Conservation (phyloP, 2,329 filamentous ascomycete genomes). For the Emmonsiellopsis sp. region DNA sequence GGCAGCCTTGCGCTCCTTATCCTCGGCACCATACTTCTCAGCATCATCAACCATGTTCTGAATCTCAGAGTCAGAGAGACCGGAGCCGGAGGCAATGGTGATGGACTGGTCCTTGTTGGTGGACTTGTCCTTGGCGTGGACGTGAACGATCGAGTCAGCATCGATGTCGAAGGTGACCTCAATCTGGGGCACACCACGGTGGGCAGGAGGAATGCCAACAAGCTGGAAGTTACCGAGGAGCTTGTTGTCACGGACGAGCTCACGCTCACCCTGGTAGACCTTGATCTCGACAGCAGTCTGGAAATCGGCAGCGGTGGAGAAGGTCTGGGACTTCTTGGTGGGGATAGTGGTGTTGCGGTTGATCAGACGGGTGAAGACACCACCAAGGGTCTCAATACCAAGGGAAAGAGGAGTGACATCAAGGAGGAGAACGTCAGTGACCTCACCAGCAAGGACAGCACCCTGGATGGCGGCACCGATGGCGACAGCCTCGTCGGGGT, state of each 20-base stretch:
- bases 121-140: conserved; percentile 97
- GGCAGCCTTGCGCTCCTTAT: conserved; percentile 92
- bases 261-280: conserved; percentile 99
- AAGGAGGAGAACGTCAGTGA: conserved; percentile 89
- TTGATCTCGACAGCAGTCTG: conserved; percentile 99
- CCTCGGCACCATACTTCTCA: conserved; percentile 87
- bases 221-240: conserved; percentile 98
- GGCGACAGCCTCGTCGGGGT: conserved; percentile 95
- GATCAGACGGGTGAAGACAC: conserved; percentile 96
- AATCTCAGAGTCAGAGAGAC: conserved; percentile 90
- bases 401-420: conserved; percentile 94
- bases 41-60: conserved; percentile 96
- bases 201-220: conserved; percentile 89
- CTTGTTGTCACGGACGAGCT: conserved; percentile 98
- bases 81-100: conserved; percentile 94
- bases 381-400: conserved; percentile 95
- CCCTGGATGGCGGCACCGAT: conserved; percentile 96
- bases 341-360: conserved; percentile 99
- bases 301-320: conserved; percentile 96
- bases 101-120: conserved; percentile 99
- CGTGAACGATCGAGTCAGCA: conserved; percentile 94
- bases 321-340: conserved; percentile 98
- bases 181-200: conserved; percentile 90
- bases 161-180: conserved; percentile 99
- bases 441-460: conserved; percentile 91